phyloP scores from a whole-genome alignment of 208 protist species.

The Wallacemonas sp. region DNA sequence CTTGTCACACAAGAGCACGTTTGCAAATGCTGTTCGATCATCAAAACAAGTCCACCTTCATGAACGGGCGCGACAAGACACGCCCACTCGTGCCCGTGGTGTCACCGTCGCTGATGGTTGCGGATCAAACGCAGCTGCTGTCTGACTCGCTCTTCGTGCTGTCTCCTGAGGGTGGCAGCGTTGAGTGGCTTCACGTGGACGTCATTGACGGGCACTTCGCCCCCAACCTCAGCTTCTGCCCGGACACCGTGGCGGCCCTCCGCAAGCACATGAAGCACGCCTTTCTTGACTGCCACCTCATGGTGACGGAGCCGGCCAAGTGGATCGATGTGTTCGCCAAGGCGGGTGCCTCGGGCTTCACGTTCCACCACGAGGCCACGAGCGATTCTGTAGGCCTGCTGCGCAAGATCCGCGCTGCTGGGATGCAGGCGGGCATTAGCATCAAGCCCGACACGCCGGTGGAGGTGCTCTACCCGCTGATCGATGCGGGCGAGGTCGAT shows the following conservation, averaged over 20 bases:
- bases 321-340: constrained; percentile 89
- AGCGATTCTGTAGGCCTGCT: constrained; percentile 55
- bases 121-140: constrained; percentile 27
- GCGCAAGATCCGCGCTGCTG: constrained; percentile 57
- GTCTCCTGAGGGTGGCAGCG: constrained; percentile 52
- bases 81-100: constrained; percentile 23
- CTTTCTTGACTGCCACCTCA: constrained; percentile 97
- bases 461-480: constrained; percentile 40
- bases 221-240: constrained; percentile 96
- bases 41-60: constrained; percentile 30
- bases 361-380: constrained; percentile 96
- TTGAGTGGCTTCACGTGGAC: constrained; percentile 97
- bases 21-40: constrained; percentile 29
- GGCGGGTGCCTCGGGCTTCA: constrained; percentile 91
- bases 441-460: constrained; percentile 96
- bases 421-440: constrained; percentile 93
- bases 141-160: constrained; percentile 80
- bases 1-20: no score
- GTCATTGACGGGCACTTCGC: constrained; percentile 99
- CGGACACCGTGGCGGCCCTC: constrained; percentile 92
- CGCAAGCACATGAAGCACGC: constrained; percentile 74
- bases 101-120: constrained; percentile 36
- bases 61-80: constrained; percentile 15
- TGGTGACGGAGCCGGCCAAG: constrained; percentile 93
- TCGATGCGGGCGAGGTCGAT: constrained; percentile 90